Conservation (phyloP, 2,329 filamentous ascomycete species). For the Aspergillus cejpii region DNA sequence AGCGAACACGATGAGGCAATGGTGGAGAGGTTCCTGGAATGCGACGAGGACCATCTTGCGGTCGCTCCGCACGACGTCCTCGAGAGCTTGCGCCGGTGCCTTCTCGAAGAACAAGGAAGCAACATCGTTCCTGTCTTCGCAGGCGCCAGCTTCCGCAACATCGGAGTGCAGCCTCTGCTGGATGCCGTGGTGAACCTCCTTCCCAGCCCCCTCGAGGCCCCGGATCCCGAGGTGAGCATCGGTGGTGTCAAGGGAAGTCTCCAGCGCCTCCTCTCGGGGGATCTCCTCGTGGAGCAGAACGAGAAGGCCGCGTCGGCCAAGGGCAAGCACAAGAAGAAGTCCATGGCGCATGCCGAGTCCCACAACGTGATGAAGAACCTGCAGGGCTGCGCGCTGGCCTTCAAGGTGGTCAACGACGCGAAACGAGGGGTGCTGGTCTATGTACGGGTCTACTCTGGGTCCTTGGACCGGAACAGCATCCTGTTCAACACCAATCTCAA, state of each 20-base stretch:
- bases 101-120: conserved; percentile 57
- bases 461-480: conserved; percentile 63
- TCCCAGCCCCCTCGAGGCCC: conserved; percentile 72
- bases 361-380: conserved; percentile 53
- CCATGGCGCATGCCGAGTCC: conserved; percentile 42
- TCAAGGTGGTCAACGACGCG: conserved; percentile 89
- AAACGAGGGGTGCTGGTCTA: conserved; percentile 84
- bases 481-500: conserved; percentile 85
- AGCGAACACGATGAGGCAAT: conserved; percentile 84
- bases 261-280: conserved; percentile 43
- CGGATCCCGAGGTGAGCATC: conserved; percentile 69
- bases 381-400: conserved; percentile 62
- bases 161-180: conserved; percentile 85
- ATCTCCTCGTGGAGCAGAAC: conserved; percentile 36
- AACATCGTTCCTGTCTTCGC: conserved; percentile 79
- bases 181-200: conserved; percentile 84
- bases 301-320: conserved; percentile 30
- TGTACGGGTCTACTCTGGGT: conserved; percentile 83
- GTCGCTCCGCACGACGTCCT: conserved; percentile 63
- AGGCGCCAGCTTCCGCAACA: conserved; percentile 86
- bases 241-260: conserved; percentile 53
- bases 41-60: conserved; percentile 63
- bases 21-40: conserved; percentile 75
- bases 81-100: conserved; percentile 64
- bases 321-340: conserved; percentile 41